These are phyloP conservation scores for Lavandula angustifolia DNA, from an alignment of 257 asterid species.

Conservation along the genomic window DNA sequence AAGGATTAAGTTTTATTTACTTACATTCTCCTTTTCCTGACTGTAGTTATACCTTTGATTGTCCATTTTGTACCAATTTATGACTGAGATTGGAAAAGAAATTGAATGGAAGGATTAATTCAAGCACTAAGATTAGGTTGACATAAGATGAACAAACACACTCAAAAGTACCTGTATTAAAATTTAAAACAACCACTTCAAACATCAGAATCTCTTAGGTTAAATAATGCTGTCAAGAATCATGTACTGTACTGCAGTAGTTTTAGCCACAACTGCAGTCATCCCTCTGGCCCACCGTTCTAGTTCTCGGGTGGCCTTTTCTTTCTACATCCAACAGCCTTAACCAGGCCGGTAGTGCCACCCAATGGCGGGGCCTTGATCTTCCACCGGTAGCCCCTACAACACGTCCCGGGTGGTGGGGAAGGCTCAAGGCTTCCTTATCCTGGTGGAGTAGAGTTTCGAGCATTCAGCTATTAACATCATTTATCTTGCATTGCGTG, in stretches of 20 bases:
- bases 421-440: conserved; percentile 73
- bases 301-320: conserved; percentile 42
- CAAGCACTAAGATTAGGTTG: conserved; percentile 47
- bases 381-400: conserved; percentile 57
- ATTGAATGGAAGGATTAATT: conserved; percentile 37
- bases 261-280: conserved; percentile 64
- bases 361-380: conserved; percentile 54
- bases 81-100: not conserved
- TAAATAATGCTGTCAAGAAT: conserved; percentile 55
- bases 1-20: not conserved
- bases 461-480: too few relatives aligned
- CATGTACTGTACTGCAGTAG: conserved; percentile 65
- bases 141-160: conserved; percentile 53
- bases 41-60: not conserved
- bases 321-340: conserved; percentile 74
- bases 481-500: too few relatives aligned
- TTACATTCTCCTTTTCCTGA: not conserved
- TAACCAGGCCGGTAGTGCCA: conserved; percentile 36
- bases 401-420: conserved; percentile 69
- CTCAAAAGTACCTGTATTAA: conserved; percentile 39
- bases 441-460: not conserved
- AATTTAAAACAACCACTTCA: conserved; percentile 34
- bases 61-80: not conserved
- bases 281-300: conserved; percentile 51
- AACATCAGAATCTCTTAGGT: conserved; percentile 24